Conservation (phyloP, 805 yeast genomes). For the Suhomyces pyralidae region DNA sequence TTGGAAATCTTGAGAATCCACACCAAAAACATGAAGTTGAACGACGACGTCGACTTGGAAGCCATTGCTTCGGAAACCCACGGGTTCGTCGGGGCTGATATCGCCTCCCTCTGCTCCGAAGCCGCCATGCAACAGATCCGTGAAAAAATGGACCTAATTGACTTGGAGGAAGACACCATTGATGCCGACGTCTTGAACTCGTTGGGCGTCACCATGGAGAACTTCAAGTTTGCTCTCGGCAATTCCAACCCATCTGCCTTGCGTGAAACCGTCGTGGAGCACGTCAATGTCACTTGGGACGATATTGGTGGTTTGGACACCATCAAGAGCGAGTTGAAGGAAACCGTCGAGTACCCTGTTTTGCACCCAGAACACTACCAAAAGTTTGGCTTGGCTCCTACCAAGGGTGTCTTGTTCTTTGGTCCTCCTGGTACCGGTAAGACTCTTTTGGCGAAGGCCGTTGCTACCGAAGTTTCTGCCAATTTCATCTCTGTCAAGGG, state of each 20-base stretch:
- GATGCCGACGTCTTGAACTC: constrained; percentile 97
- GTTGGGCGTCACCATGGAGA: constrained; percentile 97
- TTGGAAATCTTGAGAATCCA: constrained; percentile 95
- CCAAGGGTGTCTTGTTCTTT: constrained; percentile 96
- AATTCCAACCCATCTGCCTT: constrained; percentile 98
- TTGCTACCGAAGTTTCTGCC: constrained; percentile 98
- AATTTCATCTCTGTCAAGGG: constrained; percentile 97
- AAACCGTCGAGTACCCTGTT: constrained; percentile 98
- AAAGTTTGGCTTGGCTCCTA: constrained; percentile 96
- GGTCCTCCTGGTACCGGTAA: constrained; percentile 99
- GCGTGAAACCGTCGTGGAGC: constrained; percentile 98
- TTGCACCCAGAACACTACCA: constrained; percentile 98
- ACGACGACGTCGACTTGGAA: constrained; percentile 92
- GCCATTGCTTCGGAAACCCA: constrained; percentile 96
- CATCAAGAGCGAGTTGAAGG: constrained; percentile 95
- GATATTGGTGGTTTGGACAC: constrained; percentile 98
- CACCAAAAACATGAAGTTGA: constrained; percentile 97
- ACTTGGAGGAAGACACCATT: constrained; percentile 91
- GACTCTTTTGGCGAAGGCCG: constrained; percentile 96
- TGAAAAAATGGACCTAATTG: constrained; percentile 98
- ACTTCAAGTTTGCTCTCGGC: constrained; percentile 96
- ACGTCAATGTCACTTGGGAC: constrained; percentile 98
- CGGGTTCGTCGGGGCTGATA: constrained; percentile 99
- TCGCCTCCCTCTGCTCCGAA: constrained; percentile 98
- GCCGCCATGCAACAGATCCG: constrained; percentile 99